Base-by-base conservation (phyloP, 768 basidiomycete species). In the Dentipellis fragilis region DNA sequence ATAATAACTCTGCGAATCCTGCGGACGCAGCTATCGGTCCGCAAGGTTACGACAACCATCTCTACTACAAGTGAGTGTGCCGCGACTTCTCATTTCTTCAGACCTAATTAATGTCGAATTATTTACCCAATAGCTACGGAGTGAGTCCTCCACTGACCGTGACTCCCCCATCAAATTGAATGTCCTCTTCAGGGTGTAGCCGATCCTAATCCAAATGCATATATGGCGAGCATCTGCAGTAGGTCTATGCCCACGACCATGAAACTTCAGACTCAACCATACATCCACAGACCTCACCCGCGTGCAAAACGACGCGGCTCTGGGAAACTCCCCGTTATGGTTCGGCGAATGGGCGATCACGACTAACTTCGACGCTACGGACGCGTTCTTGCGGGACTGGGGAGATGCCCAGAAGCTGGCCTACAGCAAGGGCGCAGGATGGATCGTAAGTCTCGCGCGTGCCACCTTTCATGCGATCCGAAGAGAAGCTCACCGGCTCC, bases 41-140 rank as follows among this genome's bases (percentile, higher is more conserved):
- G 11, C 84, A 86, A 61, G 71, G 70, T 22, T 91, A 90, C 60
- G 89, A 91, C 62, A 85, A 88, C 54, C 89, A 90, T 67, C 64
- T 91, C 14, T 91, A 89, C 65, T 89, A 87, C 63, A 79, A 73
- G 81, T 85, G 63, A 64, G 83, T 68, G 19, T 50, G 29, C 6
- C 23, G 50, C 19, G 45, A 29, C 29, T 6, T 29, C 29, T 29
- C 29, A 29, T 6, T 36, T 49, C 55, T 56, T n/a, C 60, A 52
- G 10, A 16, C 57, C 29, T 62, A 10, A 22, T 54, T 39, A 38
- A 39, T 12, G 35, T 34, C 17, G 42, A 16, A 17, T 19, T 22
- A 12, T 2, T n/a, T 40, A 16, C 29, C 29, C 29, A 7, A 1
- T 57, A 84, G 80, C 55, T 87, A 80, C 55, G 84, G 85, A 16